Evolutionary conservation across 495 filamentous ascomycete genomes (phyloP).

Genomic region (Neurospora sp.): DNA sequence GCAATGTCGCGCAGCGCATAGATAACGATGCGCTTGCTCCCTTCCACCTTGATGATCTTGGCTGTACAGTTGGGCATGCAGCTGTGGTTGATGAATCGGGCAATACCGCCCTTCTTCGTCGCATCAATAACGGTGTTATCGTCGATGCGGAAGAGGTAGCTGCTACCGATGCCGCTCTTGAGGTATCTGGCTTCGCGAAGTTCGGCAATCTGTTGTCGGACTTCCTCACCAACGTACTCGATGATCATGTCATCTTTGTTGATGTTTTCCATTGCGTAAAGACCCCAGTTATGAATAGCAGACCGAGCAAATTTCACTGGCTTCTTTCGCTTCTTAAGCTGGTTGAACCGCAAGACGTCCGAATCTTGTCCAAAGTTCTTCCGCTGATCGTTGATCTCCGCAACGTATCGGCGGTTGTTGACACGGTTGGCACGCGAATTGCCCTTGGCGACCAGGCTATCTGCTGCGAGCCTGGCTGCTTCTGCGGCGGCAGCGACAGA

Average conservation of each 20-base stretch:
- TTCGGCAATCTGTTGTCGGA: conserved; percentile 91
- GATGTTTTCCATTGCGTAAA: conserved; percentile 97
- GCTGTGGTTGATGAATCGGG: conserved; percentile 97
- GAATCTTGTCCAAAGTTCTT: conserved; percentile 76
- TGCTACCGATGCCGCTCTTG: conserved; percentile 93
- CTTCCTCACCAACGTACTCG: conserved; percentile 97
- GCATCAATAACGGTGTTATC: conserved; percentile 97
- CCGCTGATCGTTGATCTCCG: conserved; percentile 90
- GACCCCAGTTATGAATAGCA: conserved; percentile 97
- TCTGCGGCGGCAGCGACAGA: conserved; percentile 55
- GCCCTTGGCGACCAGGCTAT: conserved; percentile 66
- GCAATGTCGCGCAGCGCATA: conserved; percentile 92
- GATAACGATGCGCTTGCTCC: conserved; percentile 98
- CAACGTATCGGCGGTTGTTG: conserved; percentile 87
- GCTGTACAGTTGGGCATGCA: conserved; percentile 98
- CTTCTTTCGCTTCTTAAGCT: conserved; percentile 98
- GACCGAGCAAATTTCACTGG: conserved; percentile 95
- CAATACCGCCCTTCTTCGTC: conserved; percentile 96
- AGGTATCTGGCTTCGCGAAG: conserved; percentile 85
- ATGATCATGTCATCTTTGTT: conserved; percentile 99
- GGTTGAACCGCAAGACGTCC: conserved; percentile 92
- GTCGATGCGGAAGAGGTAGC: conserved; percentile 96
- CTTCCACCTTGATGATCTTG: conserved; percentile 99
- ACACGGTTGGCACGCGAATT: conserved; percentile 82
- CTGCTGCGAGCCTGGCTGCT: conserved; percentile 64